These are phyloP conservation scores for Gossypium laxum DNA, from an alignment of 441 rosid genomes.

Conservation along the genomic window DNA sequence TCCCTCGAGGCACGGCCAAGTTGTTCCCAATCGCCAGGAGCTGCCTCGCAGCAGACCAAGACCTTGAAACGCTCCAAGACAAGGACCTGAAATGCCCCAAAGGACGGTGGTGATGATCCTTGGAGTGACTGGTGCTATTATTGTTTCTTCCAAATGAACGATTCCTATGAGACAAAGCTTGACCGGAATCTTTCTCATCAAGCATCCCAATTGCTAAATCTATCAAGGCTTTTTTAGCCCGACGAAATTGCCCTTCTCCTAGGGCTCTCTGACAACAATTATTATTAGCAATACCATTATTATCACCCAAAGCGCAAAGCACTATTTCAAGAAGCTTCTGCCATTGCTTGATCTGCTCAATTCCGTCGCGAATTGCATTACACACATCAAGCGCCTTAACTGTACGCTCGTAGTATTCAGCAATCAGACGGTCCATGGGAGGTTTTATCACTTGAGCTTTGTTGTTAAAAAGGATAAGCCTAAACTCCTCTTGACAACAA, in stretches of 20 bases:
- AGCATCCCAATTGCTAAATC: conserved; percentile 76
- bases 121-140: conserved; percentile 17
- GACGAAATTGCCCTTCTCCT: conserved; percentile 79
- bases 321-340: conserved; percentile 73
- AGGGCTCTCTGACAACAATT: conserved; percentile 27
- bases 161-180: conserved; percentile 39
- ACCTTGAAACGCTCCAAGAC: conserved; percentile 81
- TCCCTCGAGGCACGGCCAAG: conserved; percentile 41
- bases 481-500: conserved; percentile 59
- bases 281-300: neutral
- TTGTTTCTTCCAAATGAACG: conserved; percentile 68
- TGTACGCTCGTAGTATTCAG: conserved; percentile 60
- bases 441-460: conserved; percentile 22
- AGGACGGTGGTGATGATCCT: conserved; percentile 32
- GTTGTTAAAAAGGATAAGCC: conserved; percentile 32
- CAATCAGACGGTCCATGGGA: conserved; percentile 57
- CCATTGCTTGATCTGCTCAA: conserved; percentile 84
- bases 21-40: conserved; percentile 70
- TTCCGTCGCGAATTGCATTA: conserved; percentile 81
- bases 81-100: conserved; percentile 63
- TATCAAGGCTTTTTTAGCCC: conserved; percentile 63
- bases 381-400: conserved; percentile 87
- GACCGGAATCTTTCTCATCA: conserved; percentile 60
- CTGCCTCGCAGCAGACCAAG: conserved; percentile 86
- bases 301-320: conserved; percentile 42